A percentile compares a stretch with the other conserved stretches of the same genome.
These are phyloP conservation scores for Papiliotrema laurentii DNA, from an alignment of 1,284 basidiomycete genomes.

Conservation along the genomic window DNA sequence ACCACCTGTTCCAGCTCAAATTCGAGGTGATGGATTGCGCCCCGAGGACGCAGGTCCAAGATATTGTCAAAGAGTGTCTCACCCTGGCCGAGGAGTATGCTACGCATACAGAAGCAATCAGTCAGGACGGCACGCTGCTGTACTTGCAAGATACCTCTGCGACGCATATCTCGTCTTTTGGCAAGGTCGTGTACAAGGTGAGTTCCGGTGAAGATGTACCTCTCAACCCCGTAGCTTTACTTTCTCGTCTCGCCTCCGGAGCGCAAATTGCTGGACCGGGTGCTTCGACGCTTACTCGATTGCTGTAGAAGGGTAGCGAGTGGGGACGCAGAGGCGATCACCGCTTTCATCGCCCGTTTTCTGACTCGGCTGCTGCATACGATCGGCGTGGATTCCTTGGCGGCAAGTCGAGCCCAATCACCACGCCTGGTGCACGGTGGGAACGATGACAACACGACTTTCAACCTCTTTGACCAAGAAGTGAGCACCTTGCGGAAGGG, in stretches of 20 bases:
- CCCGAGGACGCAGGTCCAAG: slow-evolving; percentile 3
- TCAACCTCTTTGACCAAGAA: too few relatives aligned
- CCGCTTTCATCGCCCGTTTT: slow-evolving; percentile 15
- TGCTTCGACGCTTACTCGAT: slow-evolving; percentile 8
- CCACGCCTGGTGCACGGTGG: too few relatives aligned
- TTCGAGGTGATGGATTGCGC: slow-evolving; percentile 12
- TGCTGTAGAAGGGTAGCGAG: slow-evolving; percentile 4
- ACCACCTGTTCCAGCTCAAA: slow-evolving; percentile 14
- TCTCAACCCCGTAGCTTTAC: slow-evolving; percentile 5
- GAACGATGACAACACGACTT: too few relatives aligned
- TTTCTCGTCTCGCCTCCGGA: slow-evolving; percentile 6
- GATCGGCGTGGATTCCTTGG: neutral
- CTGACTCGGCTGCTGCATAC: slow-evolving; percentile 5
- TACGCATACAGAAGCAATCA: slow-evolving; percentile 12
- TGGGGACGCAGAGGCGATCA: slow-evolving; percentile 9
- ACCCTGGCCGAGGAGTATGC: slow-evolving; percentile 9
- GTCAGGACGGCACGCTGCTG: slow-evolving; percentile 6
- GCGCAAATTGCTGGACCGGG: slow-evolving; percentile 1
- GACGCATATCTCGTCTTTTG: slow-evolving; percentile 14
- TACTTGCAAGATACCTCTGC: slow-evolving; percentile 20
- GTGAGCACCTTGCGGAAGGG: too few relatives aligned
- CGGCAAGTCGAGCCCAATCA: neutral
- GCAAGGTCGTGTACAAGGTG: slow-evolving; percentile 16
- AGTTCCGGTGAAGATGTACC: neutral
- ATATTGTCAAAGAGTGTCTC: slow-evolving; percentile 12